Conservation (phyloP, 192 early-diverging fungal species). For the Coemansia javaensis region DNA sequence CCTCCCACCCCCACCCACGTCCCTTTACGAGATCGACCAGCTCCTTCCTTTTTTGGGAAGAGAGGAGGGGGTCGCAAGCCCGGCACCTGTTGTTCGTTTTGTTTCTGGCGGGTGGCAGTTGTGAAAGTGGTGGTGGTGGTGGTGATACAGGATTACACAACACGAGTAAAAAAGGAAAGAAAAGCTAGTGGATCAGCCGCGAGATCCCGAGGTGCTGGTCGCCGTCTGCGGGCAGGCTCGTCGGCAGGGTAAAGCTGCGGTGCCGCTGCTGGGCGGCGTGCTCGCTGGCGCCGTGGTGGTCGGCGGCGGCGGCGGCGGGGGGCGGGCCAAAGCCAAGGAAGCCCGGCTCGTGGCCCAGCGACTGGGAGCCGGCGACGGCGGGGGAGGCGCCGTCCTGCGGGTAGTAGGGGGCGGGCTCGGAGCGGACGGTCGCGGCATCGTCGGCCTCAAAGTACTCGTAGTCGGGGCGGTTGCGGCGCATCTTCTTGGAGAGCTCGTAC, state of each 20-base stretch:
- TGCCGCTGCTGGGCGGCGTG: too few relatives aligned
- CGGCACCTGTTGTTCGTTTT: too few relatives aligned
- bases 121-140: neutral
- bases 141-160: neutral
- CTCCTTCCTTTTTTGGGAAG: too few relatives aligned
- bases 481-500: conserved; percentile 41
- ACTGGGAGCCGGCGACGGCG: neutral
- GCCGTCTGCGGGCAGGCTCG: conserved; percentile 8
- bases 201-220: conserved; percentile 20
- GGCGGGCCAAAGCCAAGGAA: neutral
- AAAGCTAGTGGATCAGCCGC: conserved; percentile 12
- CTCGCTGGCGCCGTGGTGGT: too few relatives aligned
- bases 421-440: neutral
- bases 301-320: neutral
- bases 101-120: too few relatives aligned
- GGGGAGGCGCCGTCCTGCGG: neutral
- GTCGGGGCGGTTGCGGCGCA: conserved; percentile 5
- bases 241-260: conserved; percentile 24
- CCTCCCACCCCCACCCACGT: too few relatives aligned
- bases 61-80: too few relatives aligned
- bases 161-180: neutral
- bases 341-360: neutral
- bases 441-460: conserved; percentile 7
- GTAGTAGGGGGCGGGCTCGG: neutral
- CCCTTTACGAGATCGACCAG: too few relatives aligned